phyloP scores from a whole-genome alignment of 208 protist species.

The Tritrichomonas foetus region DNA sequence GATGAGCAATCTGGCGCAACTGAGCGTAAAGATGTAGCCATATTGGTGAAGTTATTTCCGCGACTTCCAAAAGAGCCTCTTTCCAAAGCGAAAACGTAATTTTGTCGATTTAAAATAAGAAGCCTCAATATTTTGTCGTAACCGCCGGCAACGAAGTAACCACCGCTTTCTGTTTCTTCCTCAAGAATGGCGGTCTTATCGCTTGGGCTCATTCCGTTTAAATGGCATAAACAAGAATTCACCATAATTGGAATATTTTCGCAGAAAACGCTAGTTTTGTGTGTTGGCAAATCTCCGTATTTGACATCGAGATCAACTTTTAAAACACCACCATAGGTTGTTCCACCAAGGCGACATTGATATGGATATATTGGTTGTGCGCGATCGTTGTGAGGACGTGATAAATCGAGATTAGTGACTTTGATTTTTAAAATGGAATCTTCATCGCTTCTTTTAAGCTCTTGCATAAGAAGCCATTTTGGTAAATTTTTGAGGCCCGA shows the following conservation, averaged over 20 bases:
- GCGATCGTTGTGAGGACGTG: background rate
- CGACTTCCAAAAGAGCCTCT: slow-evolving; percentile 75
- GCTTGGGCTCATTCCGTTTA: background rate
- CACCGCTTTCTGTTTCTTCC: slow-evolving; percentile 36
- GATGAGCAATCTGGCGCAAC: slow-evolving; percentile 78
- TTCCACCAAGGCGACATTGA: slow-evolving; percentile 5
- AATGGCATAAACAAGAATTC: background rate
- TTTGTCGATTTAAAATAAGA: slow-evolving; percentile 80
- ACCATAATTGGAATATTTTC: slow-evolving; percentile 34
- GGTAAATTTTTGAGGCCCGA: background rate
- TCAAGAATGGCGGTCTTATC: background rate
- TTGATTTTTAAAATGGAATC: background rate
- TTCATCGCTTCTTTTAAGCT: background rate
- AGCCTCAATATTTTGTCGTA: slow-evolving; percentile 91
- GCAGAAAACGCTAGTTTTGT: background rate
- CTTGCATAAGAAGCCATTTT: background rate
- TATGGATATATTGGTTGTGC: background rate
- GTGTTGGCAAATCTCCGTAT: background rate
- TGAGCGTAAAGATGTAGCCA: slow-evolving; percentile 83
- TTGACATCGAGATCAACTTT: background rate
- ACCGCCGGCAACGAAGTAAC: slow-evolving; percentile 93
- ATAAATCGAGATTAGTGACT: background rate
- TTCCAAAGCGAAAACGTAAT: slow-evolving; percentile 81
- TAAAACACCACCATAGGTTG: background rate
- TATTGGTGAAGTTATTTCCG: slow-evolving; percentile 81